Evolutionary conservation across 441 rosid species (phyloP).

Genomic region (Pelargonium citronellum): DNA sequence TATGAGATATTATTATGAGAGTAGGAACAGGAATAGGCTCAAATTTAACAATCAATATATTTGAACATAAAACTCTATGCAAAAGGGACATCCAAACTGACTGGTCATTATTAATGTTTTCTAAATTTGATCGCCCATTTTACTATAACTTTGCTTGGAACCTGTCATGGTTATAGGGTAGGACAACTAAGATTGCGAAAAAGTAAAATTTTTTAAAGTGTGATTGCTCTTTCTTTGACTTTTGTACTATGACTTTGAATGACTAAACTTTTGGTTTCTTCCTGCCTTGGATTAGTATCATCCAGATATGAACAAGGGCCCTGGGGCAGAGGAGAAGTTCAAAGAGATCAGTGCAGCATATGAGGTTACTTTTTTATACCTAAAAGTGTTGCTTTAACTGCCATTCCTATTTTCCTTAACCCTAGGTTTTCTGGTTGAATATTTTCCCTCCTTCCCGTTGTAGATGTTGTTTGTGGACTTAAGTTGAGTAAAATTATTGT

Average conservation of each 20-base stretch:
- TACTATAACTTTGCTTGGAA: not conserved
- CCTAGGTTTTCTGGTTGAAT: not conserved
- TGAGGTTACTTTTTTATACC: conserved; percentile 46
- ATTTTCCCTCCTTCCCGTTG: no score
- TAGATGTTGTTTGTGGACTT: not conserved
- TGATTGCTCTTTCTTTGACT: not conserved
- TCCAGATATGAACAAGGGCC: conserved; percentile 71
- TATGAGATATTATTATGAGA: not conserved
- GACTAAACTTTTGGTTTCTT: conserved; percentile 20
- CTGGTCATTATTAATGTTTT: not conserved
- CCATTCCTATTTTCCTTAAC: not conserved
- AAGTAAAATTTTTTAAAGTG: not conserved
- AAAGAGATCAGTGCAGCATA: conserved; percentile 94
- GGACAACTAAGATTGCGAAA: not conserved
- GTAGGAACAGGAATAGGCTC: not conserved
- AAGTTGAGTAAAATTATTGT: not conserved
- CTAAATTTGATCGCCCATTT: not conserved
- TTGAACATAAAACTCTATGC: no score
- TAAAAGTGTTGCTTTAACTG: conserved; percentile 10
- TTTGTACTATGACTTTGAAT: not conserved
- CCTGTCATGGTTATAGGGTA: not conserved
- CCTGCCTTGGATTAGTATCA: conserved; percentile 56
- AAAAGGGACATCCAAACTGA: not conserved
- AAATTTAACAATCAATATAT: not conserved
- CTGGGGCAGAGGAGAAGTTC: conserved; percentile 88